Percentiles rank a stretch among this genome's conserved stretches.
phyloP scores from a whole-genome alignment of 768 basidiomycete species.

The Chalciporus sphaerocephalus region DNA sequence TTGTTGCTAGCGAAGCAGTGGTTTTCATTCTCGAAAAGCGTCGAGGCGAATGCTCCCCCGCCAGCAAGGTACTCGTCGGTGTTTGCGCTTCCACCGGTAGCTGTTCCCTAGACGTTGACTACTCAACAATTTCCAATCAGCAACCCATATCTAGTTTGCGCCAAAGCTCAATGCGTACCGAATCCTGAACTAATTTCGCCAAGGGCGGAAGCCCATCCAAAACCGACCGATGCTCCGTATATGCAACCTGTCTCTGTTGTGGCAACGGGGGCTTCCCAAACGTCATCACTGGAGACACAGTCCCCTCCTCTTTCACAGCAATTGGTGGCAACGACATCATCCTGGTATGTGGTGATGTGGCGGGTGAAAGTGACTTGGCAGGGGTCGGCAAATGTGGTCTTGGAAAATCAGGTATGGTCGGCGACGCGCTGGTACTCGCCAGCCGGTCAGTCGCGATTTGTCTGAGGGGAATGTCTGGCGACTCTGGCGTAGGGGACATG shows the following conservation, averaged over 20 bases:
- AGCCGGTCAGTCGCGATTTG: background rate
- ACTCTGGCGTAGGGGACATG: background rate
- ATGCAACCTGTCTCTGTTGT: background rate
- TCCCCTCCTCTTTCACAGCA: constrained; percentile 26
- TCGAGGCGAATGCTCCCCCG: background rate
- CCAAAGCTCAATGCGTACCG: constrained; percentile 7
- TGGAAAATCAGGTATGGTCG: constrained; percentile 7
- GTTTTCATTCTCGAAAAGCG: background rate
- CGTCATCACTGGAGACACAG: constrained; percentile 1
- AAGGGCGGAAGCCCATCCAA: constrained; percentile 7
- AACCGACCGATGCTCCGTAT: background rate
- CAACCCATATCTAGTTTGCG: background rate
- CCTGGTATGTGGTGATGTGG: constrained; percentile 8
- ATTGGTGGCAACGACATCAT: constrained; percentile 29
- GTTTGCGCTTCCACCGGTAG: background rate
- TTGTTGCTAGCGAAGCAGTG: constrained; percentile 6
- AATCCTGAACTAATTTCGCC: background rate
- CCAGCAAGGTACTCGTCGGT: background rate
- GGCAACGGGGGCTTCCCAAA: background rate
- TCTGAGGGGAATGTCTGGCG: constrained; percentile 11
- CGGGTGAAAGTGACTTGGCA: constrained; percentile 23
- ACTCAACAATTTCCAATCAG: background rate
- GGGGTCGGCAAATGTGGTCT: constrained; percentile 29
- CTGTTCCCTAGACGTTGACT: background rate
- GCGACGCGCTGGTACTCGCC: constrained; percentile 13